phyloP scores from a whole-genome alignment of 2,329 filamentous ascomycete genomes.

The Diaporthe velutina region DNA sequence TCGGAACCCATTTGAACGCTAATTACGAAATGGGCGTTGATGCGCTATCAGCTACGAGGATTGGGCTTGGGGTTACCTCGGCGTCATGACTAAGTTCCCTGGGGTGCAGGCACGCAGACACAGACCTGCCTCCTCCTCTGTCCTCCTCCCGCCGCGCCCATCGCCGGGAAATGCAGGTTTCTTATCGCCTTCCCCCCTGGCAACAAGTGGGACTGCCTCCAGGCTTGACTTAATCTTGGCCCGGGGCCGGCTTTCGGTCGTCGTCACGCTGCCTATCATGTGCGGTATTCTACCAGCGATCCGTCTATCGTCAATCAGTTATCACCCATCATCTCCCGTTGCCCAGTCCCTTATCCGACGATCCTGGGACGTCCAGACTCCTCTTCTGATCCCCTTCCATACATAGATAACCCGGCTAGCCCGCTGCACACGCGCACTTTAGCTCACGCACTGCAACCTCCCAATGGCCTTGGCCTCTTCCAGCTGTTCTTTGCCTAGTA shows the following conservation, averaged over 20 bases:
- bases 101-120: neutral
- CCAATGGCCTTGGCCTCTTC: slow-evolving; percentile 19
- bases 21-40: slow-evolving; percentile 19
- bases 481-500: neutral
- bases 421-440: slow-evolving; percentile 17
- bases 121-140: neutral
- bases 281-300: neutral
- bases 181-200: slow-evolving; percentile 5
- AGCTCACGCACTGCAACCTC: slow-evolving; percentile 25
- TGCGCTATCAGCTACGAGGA: slow-evolving; percentile 2
- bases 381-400: neutral
- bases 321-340: slow-evolving; percentile 4
- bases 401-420: slow-evolving; percentile 30
- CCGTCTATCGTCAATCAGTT: neutral
- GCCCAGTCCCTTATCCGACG: slow-evolving; percentile 18
- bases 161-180: slow-evolving; percentile 7
- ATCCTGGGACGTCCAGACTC: neutral
- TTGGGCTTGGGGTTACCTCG: slow-evolving; percentile 17
- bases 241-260: neutral
- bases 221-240: neutral
- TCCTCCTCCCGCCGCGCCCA: neutral
- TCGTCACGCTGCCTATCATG: slow-evolving; percentile 15
- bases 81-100: slow-evolving; percentile 24
- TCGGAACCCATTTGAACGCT: slow-evolving; percentile 23
- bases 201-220: slow-evolving; percentile 10